A percentile compares a stretch with the other conserved stretches of the same genome.
Conservation (phyloP, 1,139 yeast genomes). For the Taphrina deformans region DNA sequence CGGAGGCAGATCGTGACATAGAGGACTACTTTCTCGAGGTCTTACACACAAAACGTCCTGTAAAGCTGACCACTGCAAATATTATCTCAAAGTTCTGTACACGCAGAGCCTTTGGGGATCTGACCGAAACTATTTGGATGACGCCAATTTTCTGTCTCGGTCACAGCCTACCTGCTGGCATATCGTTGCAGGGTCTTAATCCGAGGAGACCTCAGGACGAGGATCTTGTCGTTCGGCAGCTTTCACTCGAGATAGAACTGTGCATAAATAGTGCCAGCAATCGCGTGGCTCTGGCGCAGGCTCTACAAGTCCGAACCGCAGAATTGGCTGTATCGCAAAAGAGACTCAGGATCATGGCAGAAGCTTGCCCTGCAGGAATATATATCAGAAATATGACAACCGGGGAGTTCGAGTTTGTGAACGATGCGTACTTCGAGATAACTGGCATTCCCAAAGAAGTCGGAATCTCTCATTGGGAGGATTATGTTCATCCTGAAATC, state of each 20-base stretch:
- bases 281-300: neutral
- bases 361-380: constrained; percentile 14
- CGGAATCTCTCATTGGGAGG: neutral
- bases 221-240: neutral
- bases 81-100: neutral
- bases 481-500: neutral
- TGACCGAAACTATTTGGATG: constrained; percentile 1
- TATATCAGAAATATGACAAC: constrained; percentile 5
- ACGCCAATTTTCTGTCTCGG: constrained; percentile 9
- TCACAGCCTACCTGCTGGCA: constrained; percentile 3
- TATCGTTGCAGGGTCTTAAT: constrained; percentile 1
- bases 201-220: constrained; percentile 4
- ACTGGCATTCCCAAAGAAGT: constrained; percentile 15
- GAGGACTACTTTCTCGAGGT: constrained; percentile 1
- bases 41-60: neutral
- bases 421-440: constrained; percentile 10
- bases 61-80: neutral
- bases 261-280: neutral
- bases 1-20: neutral
- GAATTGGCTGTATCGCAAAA: constrained; percentile 9
- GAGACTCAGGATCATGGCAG: constrained; percentile 9
- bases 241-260: neutral
- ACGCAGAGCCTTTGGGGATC: constrained; percentile 7
- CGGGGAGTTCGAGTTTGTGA: neutral
- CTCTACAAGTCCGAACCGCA: neutral